These are phyloP conservation scores for Fusarium chaquense DNA, from an alignment of 2,329 filamentous ascomycete species.

Conservation along the genomic window DNA sequence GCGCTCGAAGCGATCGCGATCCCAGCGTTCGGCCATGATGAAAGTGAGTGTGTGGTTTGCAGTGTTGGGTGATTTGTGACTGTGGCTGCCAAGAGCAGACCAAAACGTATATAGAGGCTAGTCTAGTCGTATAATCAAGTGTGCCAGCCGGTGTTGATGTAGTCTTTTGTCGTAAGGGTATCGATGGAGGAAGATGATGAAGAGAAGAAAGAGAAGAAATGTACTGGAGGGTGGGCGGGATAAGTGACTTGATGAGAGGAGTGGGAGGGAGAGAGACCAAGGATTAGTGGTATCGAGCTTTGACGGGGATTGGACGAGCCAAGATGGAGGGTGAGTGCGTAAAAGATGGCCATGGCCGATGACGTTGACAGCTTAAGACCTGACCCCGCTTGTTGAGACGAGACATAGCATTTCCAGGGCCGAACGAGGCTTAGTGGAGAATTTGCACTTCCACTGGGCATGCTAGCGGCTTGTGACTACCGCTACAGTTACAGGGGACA, in stretches of 20 bases:
- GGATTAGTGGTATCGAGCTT: too few relatives aligned
- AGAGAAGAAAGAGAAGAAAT: constrained; percentile 21
- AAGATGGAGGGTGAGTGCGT: constrained; percentile 38
- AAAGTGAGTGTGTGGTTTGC: neutral
- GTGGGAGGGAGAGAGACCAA: constrained; percentile 18
- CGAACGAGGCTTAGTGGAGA: constrained; percentile 24
- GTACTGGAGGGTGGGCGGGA: constrained; percentile 41
- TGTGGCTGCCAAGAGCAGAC: constrained; percentile 21
- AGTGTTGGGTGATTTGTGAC: constrained; percentile 9
- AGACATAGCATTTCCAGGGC: constrained; percentile 32
- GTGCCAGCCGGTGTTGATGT: constrained; percentile 8
- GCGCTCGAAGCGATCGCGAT: constrained; percentile 65
- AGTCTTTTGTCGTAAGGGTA: constrained; percentile 18
- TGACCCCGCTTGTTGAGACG: constrained; percentile 40
- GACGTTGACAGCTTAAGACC: constrained; percentile 43
- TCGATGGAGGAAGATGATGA: constrained; percentile 14
- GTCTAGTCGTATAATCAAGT: constrained; percentile 14
- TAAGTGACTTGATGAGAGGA: constrained; percentile 39
- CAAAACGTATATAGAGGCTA: constrained; percentile 26
- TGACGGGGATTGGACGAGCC: constrained; percentile 32
- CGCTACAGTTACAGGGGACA: constrained; percentile 29
- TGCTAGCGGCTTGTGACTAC: constrained; percentile 40
- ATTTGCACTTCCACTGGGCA: constrained; percentile 13
- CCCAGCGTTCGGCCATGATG: constrained; percentile 60
- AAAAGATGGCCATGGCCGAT: constrained; percentile 40